phyloP scores from a whole-genome alignment of 768 basidiomycete species.

The Hortiboletus flavorubellus region DNA sequence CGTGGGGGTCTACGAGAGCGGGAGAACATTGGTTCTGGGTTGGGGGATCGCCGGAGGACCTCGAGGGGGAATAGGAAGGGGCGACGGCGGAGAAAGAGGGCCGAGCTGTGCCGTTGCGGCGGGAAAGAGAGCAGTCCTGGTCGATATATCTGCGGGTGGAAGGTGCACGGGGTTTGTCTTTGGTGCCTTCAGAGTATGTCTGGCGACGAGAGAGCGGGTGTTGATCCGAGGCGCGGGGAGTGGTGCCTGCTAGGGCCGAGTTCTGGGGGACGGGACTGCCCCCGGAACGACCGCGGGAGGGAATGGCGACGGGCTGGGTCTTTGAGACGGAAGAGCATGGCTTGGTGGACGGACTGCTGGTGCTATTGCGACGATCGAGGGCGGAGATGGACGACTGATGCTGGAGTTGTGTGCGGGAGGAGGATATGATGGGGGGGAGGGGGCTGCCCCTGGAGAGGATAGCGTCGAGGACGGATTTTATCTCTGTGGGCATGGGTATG shows the following conservation, averaged over 20 bases:
- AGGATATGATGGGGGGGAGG: slow-evolving; percentile 28
- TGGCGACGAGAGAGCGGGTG: slow-evolving; percentile 46
- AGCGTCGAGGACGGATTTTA: slow-evolving; percentile 64
- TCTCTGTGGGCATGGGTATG: slow-evolving; percentile 67
- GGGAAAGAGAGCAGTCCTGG: slow-evolving; percentile 45
- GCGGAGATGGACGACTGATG: slow-evolving; percentile 29
- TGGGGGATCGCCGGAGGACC: slow-evolving; percentile 20
- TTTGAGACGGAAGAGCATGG: slow-evolving; percentile 33
- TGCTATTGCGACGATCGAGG: slow-evolving; percentile 47
- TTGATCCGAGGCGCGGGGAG: slow-evolving; percentile 40
- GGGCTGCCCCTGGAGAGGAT: slow-evolving; percentile 41
- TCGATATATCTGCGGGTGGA: slow-evolving; percentile 60
- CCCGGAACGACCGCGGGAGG: slow-evolving; percentile 47
- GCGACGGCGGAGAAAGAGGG: slow-evolving; percentile 43
- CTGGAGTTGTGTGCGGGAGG: slow-evolving; percentile 33
- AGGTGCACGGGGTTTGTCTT: slow-evolving; percentile 57
- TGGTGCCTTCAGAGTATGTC: slow-evolving; percentile 46
- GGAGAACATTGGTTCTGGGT: slow-evolving; percentile 18
- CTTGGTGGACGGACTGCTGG: slow-evolving; percentile 27
- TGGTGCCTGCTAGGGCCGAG: slow-evolving; percentile 22
- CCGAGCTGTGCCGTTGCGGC: slow-evolving; percentile 47
- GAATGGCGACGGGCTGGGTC: slow-evolving; percentile 34
- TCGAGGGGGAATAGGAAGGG: slow-evolving; percentile 27
- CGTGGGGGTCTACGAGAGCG: slow-evolving; percentile 19
- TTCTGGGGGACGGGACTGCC: slow-evolving; percentile 45